Evolutionary conservation across 805 yeast genomes (phyloP), one percentile per base, ranked within the genome.

Genomic region (Saturnispora ahearnii): DNA sequence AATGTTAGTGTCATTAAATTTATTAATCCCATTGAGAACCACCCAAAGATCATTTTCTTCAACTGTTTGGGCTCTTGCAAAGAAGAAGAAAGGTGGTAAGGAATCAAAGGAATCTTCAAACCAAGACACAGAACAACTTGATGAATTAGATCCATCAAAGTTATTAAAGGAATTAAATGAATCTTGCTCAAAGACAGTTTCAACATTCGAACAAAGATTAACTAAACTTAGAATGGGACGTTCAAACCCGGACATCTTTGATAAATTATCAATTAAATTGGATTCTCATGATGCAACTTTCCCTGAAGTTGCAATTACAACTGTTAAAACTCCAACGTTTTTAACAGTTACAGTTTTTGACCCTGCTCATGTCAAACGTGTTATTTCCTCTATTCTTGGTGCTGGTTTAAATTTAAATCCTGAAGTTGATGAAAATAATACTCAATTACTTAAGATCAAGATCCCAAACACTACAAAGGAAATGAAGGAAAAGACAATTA

Each of bases 291-390:
- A 69, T 2, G 73, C 73, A 2, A 32, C 44, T 8, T 84, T 83
- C 61, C 75, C 79, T 2, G 72, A 80, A 30, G 66, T 87, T 29
- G 96, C 96, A 1, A 82, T 82, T 53, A 82, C 91, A 3, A 69
- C 84, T 0, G 57, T 79, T 47, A 83, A 83, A 56, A 93, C 91
- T 6, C 48, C 51, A 2, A 75, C 86, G 57, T 73, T 79, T 56
- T 71, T 87, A 47, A 66, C 77, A 31, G 78, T 91, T n/a, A 88
- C 96, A 0, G 90, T 89, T 2, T 91, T 84, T 64, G 96, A 91
- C 60, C 95, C 96, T 6, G 74, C 73, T 46, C 76, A 86, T 56
- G 74, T 79, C 37, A 84, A 87, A 57, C 73, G 77, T 53, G 77
- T 91, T 29, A 74, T 84, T 29, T 81, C 88, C 47, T 74, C 90